Base-by-base conservation (phyloP, 1,139 yeast species). In the Lodderomyces margitis region DNA sequence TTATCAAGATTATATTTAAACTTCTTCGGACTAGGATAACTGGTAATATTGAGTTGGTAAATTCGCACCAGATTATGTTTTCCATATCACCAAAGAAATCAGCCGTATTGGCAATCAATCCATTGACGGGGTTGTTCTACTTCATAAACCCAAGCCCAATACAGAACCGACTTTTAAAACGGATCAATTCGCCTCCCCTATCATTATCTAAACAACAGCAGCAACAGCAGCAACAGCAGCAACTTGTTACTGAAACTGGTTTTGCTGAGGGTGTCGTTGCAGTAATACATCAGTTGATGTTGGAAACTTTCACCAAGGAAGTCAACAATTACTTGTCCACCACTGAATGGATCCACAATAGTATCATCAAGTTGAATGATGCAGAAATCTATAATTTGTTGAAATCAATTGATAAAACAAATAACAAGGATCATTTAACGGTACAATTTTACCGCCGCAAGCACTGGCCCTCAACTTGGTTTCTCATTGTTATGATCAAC, bases 391-490 rank as follows among this genome's bases (percentile, higher is more conserved):
- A 42, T 11, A 66, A 67, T 40, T 51, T 70, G 25, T 48, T 52
- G 40, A 44, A 50, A 34, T 43, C 39, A 16, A 30, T 36, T 10
- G 31, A 19, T n/a, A 28, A 15, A 15, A 15, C 21, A 14, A 12
- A 15, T 19, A 24, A 17, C 31, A 32, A 30, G 3, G 32, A 30
- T 9, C 46, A 46, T 28, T 37, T 38, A 20, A 67, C 61, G 42
- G 53, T 79, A 20, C 79, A 72, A 47, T 73, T 80, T 42, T 83
- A 78, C 55, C 70, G 86, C 17, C 67, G 85, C 40, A 76, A 75
- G 41, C 81, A 76, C 46, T 84, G 91, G 91, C 88, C 89, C 1
- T 64, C 79, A 2, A 78, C 81, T 43, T 84, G 91, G 91, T 81
- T 81, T 56, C 59, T 84, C 38, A 73, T 81, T 4, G 67, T 64